Evolutionary conservation across 2,329 filamentous ascomycete species (phyloP).

Genomic region (Aotearoamyces nothofagi): DNA sequence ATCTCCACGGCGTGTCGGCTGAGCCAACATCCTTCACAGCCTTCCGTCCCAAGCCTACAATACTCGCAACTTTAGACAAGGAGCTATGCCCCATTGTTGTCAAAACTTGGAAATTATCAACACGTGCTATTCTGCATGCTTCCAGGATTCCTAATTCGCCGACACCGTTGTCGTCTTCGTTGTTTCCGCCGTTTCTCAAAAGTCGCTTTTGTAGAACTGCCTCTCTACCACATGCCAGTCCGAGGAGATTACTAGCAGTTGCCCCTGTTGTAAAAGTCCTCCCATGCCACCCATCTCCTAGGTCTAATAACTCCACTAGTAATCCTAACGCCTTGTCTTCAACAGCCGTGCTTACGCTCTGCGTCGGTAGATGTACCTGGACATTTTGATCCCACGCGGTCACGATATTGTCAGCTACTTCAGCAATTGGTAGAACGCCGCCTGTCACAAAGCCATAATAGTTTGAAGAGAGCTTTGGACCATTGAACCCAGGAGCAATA

Average conservation of each 20-base stretch:
- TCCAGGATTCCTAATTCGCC: slow-evolving; percentile 55
- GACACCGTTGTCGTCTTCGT: slow-evolving; percentile 30
- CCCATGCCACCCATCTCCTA: slow-evolving; percentile 51
- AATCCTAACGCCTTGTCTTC: slow-evolving; percentile 60
- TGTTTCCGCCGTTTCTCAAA: slow-evolving; percentile 17
- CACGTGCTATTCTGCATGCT: slow-evolving; percentile 46
- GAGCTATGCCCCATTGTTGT: slow-evolving; percentile 77
- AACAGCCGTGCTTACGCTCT: slow-evolving; percentile 61
- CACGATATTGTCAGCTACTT: slow-evolving; percentile 74
- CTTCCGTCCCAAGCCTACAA: slow-evolving; percentile 62
- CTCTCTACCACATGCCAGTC: slow-evolving; percentile 58
- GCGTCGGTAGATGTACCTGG: slow-evolving; percentile 62
- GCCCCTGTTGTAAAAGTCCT: slow-evolving; percentile 67
- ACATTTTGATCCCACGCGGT: slow-evolving; percentile 72
- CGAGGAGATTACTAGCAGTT: slow-evolving; percentile 49
- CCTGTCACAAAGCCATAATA: slow-evolving; percentile 91
- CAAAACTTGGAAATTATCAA: slow-evolving; percentile 59
- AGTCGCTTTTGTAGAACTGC: slow-evolving; percentile 30
- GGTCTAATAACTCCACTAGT: slow-evolving; percentile 48
- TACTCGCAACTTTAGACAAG: slow-evolving; percentile 65
- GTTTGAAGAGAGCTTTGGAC: slow-evolving; percentile 16
- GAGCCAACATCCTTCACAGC: slow-evolving; percentile 46
- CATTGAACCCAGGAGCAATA: slow-evolving; percentile 24
- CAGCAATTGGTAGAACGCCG: slow-evolving; percentile 61
- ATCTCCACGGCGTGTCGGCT: slow-evolving; percentile 44